These are phyloP conservation scores for Cucurbita pepo DNA, from an alignment of 306 rosid species.

Conservation along the genomic window DNA sequence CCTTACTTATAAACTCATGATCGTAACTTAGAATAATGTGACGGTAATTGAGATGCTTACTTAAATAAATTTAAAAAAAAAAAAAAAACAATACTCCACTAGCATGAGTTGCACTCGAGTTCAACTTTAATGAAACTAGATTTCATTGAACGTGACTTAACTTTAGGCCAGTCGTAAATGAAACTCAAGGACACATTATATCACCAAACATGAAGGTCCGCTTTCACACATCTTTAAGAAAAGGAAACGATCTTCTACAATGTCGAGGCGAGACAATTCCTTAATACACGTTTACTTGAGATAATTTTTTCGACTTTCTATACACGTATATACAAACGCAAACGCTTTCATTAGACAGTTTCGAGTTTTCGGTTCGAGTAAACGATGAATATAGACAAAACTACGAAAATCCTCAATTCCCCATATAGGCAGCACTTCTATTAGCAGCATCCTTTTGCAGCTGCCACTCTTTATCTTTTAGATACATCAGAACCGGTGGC, in stretches of 20 bases:
- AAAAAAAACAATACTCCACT: too few relatives aligned
- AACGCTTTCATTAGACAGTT: background rate
- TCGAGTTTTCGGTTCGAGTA: background rate
- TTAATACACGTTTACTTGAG: background rate
- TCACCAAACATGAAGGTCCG: too few relatives aligned
- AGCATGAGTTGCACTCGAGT: too few relatives aligned
- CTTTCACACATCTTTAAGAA: background rate
- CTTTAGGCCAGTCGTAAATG: too few relatives aligned
- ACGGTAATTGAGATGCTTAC: too few relatives aligned
- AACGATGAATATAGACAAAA: background rate
- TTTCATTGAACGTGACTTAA: too few relatives aligned
- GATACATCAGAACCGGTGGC: constrained; percentile 47
- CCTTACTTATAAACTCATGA: too few relatives aligned
- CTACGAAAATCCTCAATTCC: constrained; percentile 20
- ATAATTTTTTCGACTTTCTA: background rate
- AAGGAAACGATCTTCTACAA: background rate
- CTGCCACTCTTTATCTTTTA: constrained; percentile 64
- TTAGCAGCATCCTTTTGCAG: constrained; percentile 47
- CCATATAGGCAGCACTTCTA: constrained; percentile 48
- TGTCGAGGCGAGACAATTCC: background rate
- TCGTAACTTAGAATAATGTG: too few relatives aligned
- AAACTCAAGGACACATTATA: too few relatives aligned
- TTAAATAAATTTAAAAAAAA: too few relatives aligned
- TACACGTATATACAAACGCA: background rate
- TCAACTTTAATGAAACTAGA: too few relatives aligned